Evolutionary conservation across 495 filamentous ascomycete species (phyloP).

Genomic region (Neurospora intermedia): DNA sequence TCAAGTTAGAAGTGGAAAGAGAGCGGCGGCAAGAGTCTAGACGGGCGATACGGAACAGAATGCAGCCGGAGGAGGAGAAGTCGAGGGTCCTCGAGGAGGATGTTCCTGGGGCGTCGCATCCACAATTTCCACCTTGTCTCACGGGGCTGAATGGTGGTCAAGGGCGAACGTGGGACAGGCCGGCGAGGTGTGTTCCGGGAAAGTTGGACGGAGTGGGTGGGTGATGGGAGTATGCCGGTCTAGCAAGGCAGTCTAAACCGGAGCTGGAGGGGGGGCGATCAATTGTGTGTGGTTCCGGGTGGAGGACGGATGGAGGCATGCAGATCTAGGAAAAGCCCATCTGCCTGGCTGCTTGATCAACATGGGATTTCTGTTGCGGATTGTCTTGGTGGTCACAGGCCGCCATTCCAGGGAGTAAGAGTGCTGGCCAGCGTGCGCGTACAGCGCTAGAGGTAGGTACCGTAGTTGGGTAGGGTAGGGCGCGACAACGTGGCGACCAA

Average conservation of each 20-base stretch:
- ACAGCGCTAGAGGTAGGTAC: neutral
- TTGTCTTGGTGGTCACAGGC: neutral
- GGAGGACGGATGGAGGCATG: neutral
- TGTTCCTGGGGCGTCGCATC: neutral
- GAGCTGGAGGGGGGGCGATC: neutral
- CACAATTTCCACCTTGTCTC: neutral
- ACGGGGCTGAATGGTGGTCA: neutral
- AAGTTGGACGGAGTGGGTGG: neutral
- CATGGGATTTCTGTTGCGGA: neutral
- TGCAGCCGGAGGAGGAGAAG: neutral
- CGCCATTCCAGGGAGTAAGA: neutral
- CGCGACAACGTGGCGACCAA: neutral
- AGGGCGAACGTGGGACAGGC: neutral
- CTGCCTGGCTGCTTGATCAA: neutral
- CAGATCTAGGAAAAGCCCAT: neutral
- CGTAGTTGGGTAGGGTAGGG: neutral
- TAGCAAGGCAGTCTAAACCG: too few relatives aligned
- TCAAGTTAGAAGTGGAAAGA: neutral
- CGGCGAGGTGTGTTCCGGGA: neutral
- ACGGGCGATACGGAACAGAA: neutral
- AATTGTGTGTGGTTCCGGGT: too few relatives aligned
- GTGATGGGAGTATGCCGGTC: neutral
- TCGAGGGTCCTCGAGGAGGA: neutral
- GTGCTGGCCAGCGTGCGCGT: neutral
- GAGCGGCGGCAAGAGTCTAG: neutral